phyloP scores from a whole-genome alignment of 495 filamentous ascomycete genomes.

The Mycothermus thermophilus region DNA sequence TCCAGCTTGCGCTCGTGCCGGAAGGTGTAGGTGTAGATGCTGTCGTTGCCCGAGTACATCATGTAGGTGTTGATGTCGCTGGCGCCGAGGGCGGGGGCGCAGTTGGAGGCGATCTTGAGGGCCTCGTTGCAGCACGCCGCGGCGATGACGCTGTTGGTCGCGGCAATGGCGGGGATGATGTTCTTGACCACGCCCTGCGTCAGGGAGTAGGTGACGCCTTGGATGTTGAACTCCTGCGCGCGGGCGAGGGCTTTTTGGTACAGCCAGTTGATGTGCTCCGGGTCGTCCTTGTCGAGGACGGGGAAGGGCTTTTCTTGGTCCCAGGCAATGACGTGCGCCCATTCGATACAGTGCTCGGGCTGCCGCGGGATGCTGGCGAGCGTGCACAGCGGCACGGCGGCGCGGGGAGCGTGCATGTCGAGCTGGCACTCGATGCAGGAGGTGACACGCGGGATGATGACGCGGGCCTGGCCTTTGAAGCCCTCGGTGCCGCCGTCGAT shows the following conservation, averaged over 20 bases:
- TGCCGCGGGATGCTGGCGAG: constrained; percentile 94
- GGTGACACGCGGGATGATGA: constrained; percentile 81
- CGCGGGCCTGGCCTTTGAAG: constrained; percentile 93
- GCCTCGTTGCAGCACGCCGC: constrained; percentile 94
- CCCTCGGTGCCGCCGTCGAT: constrained; percentile 97
- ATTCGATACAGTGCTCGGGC: constrained; percentile 97
- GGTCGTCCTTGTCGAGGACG: constrained; percentile 84
- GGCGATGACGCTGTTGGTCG: constrained; percentile 93
- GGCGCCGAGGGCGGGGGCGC: constrained; percentile 57
- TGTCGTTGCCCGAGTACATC: constrained; percentile 96
- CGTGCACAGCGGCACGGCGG: constrained; percentile 91
- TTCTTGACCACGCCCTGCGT: constrained; percentile 99
- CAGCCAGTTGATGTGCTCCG: constrained; percentile 94
- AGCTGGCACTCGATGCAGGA: constrained; percentile 98
- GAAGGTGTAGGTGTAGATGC: constrained; percentile 94
- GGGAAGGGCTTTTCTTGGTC: constrained; percentile 48
- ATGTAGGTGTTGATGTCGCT: constrained; percentile 69
- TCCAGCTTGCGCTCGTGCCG: constrained; percentile 81
- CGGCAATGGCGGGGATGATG: constrained; percentile 97
- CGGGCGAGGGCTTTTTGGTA: constrained; percentile 73
- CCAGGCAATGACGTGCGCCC: constrained; percentile 77
- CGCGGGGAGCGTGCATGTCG: constrained; percentile 90
- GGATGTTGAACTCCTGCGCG: constrained; percentile 78
- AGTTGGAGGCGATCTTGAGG: constrained; percentile 76
- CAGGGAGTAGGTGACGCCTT: constrained; percentile 88